Evolutionary conservation across 495 filamentous ascomycete genomes (phyloP), one percentile per base, ranked within the genome.

Genomic region (Mycothermus thermophilus): DNA sequence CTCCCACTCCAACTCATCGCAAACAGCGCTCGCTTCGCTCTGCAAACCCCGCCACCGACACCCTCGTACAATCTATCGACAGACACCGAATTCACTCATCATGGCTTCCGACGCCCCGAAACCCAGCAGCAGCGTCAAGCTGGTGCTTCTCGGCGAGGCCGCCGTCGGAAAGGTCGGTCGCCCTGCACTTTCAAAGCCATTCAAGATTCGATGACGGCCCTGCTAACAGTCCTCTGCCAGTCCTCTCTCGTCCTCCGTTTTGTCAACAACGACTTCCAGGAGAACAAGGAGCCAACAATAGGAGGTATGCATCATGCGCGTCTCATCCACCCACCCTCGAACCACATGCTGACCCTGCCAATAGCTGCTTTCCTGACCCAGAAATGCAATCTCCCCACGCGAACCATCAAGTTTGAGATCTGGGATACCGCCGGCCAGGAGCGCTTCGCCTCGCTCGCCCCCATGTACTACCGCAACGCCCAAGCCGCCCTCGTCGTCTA

Each of bases 401-500:
- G 90, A 37, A 97, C 84, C 39, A 96, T 97, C 67, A 97, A 97
- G 62, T 97, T 97, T 48, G 90, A 97, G 62, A 97, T 97, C 49
- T 97, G 90, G 90, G 90, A 97, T 71, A 97, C 90, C 4, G 90
- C 92, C 21, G 90, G 90, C 50, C 90, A 97, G 62, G 90, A 97
- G 62, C 84, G 90, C 36, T 97, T 96, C 57, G 90, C 90, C 38
- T 90, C 82, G 17, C 75, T 96, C 25, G 90, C 90, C 11, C 90
- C 90, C 33, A 97, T 97, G 90, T 97, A 97, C 71, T 97, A 97
- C 67, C 88, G 90, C 62, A 97, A 97, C 52, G 90, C 90, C 24
- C 90, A 97, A 64, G 82, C 86, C 43, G 90, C 90, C n/a, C 77
- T 97, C 30, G 90, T 97, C 12, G 90, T 95, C 50, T 97, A 97